Percentiles rank a stretch among this genome's conserved stretches.
Evolutionary conservation across 805 yeast genomes (phyloP).

Genomic region (Kodamaea hsintzibuensis): DNA sequence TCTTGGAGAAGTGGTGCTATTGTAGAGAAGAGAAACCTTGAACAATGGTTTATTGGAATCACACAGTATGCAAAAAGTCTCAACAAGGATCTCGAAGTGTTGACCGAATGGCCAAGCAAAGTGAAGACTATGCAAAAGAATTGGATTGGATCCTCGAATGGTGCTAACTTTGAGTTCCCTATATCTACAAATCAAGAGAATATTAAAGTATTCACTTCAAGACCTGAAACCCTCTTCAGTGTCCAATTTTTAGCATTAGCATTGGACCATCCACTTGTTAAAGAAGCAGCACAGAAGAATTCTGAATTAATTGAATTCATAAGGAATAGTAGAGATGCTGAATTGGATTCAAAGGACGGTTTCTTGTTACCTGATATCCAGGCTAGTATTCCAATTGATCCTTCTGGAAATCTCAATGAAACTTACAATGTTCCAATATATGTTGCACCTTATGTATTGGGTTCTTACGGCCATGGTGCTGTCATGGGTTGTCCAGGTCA

Average conservation of each 20-base stretch:
- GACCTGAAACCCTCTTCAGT: constrained; percentile 84
- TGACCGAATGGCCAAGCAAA: constrained; percentile 82
- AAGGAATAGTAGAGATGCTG: constrained; percentile 45
- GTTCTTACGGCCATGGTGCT: constrained; percentile 85
- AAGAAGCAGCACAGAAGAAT: constrained; percentile 28
- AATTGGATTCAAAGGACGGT: constrained; percentile 50
- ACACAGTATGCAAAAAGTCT: constrained; percentile 76
- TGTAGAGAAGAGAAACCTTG: constrained; percentile 78
- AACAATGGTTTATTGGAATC: constrained; percentile 93
- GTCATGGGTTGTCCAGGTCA: constrained; percentile 99
- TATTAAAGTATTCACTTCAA: constrained; percentile 73
- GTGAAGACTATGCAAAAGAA: constrained; percentile 88
- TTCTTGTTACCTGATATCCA: constrained; percentile 43
- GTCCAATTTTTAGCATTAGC: constrained; percentile 85
- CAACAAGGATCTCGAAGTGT: constrained; percentile 57
- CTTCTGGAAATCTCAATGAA: constrained; percentile 18
- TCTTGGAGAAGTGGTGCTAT: constrained; percentile 98
- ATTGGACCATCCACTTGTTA: constrained; percentile 63
- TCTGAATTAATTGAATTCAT: constrained; percentile 54
- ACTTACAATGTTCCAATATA: constrained; percentile 62
- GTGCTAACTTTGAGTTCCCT: constrained; percentile 66
- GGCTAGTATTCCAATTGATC: constrained; percentile 61
- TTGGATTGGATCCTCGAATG: constrained; percentile 91
- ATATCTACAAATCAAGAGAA: constrained; percentile 18
- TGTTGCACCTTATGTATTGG: constrained; percentile 88